Base-by-base conservation (phyloP, 345 rosid species). In the Acer negundo region DNA sequence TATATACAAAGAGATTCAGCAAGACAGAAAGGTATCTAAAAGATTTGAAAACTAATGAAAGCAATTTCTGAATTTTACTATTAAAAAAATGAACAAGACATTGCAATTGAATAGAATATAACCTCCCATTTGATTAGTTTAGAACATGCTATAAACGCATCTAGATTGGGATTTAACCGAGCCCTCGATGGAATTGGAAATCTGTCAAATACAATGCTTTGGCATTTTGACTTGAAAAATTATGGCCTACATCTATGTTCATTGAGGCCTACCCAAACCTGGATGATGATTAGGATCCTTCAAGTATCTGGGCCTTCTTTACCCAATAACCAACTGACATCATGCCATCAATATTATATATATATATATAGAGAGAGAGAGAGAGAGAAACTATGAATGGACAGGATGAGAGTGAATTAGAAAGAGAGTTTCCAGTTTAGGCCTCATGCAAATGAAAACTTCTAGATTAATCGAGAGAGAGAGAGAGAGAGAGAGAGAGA, bases 101-200 rank as follows among this genome's bases (percentile, higher is more conserved):
- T 26, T 17, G 10, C 2, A 19, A 23, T 51, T 51, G 15, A 7
- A 70, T 28, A 70, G 26, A 59, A 20, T 8, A 55, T 51, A 61
- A 53, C 53, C 62, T 70, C 35, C 55, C 74, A 17, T 26, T 51
- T 51, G 62, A 70, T 53, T 70, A 70, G 15, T 70, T 51, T 26
- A 51, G 7, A 20, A 0, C 74, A 26, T 70, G 62, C 44, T 10
- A 6, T 51, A 67, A 12, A 44, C 44, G 31, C 51, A 42, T 67
- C 46, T 17, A 51, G 55, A 26, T 51, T 59, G 73, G 28, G 22
- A 70, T 53, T 31, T 17, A 26, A 13, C 11, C 40, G 51, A 20
- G 73, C 62, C 62, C 26, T 6, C 73, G 26, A 17, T 19, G 13
- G 6, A 70, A 51, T 10, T 19, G 13, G 6, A 70, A 51, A 70